phyloP scores from a whole-genome alignment of 495 filamentous ascomycete species.

The Acidomyces sp. region DNA sequence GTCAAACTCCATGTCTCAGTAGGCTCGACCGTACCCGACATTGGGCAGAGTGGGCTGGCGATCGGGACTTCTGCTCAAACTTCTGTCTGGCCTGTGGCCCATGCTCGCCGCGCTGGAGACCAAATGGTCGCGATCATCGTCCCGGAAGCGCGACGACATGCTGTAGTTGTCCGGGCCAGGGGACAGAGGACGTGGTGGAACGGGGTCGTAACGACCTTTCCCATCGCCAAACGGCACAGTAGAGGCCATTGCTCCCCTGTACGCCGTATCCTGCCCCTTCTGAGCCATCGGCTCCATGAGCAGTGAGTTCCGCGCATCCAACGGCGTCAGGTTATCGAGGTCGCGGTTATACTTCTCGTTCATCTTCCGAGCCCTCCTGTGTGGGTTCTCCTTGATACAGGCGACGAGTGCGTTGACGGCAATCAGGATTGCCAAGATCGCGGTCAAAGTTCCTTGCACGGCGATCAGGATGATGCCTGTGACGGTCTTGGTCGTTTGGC shows the following conservation, averaged over 20 bases:
- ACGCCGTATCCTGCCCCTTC: slow-evolving; percentile 18
- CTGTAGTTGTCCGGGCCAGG: slow-evolving; percentile 1
- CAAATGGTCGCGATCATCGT: slow-evolving; percentile 10
- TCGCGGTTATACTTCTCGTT: slow-evolving; percentile 75
- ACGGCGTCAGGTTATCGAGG: slow-evolving; percentile 73
- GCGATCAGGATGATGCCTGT: slow-evolving; percentile 81
- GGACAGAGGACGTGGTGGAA: slow-evolving; percentile 16
- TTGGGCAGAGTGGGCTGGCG: slow-evolving; percentile 15
- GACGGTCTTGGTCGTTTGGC: slow-evolving; percentile 90
- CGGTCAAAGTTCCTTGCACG: slow-evolving; percentile 75
- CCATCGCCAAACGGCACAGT: slow-evolving; percentile 7
- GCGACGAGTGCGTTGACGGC: slow-evolving; percentile 75
- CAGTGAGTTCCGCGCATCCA: slow-evolving; percentile 83
- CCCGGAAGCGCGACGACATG: slow-evolving; percentile 10
- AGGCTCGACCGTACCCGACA: slow-evolving; percentile 11
- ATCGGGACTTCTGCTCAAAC: slow-evolving; percentile 10
- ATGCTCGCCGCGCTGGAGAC: slow-evolving; percentile 20
- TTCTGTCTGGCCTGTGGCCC: slow-evolving; percentile 13
- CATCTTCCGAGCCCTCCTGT: slow-evolving; percentile 71
- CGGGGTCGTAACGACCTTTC: slow-evolving; percentile 25
- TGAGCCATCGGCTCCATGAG: slow-evolving; percentile 43
- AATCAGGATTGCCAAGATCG: slow-evolving; percentile 74
- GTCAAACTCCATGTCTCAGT: too few relatives aligned
- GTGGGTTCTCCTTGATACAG: slow-evolving; percentile 77
- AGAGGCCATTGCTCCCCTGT: slow-evolving; percentile 13